Evolutionary conservation across 768 basidiomycete species (phyloP).

Genomic region (Phanerochaete sordida): DNA sequence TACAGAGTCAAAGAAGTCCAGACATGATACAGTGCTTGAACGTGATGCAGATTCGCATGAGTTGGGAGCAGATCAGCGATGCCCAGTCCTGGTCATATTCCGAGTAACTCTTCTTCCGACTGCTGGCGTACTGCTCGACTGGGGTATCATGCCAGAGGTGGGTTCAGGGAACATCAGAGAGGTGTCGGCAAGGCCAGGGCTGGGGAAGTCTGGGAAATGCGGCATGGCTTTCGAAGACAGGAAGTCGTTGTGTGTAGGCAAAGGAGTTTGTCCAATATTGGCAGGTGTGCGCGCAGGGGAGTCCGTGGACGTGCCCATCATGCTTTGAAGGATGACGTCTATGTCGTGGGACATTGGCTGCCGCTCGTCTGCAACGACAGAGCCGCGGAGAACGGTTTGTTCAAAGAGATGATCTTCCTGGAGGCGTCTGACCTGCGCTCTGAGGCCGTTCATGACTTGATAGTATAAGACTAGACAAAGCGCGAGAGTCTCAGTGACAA

Average conservation of each 20-base stretch:
- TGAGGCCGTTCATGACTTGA: slow-evolving; percentile 36
- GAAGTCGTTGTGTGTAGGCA: not conserved
- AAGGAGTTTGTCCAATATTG: not conserved
- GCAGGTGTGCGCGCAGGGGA: not conserved
- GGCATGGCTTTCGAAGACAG: not conserved
- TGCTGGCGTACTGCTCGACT: not conserved
- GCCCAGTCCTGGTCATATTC: not conserved
- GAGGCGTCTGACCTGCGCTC: slow-evolving; percentile 33
- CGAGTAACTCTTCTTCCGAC: not conserved
- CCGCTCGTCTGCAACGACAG: slow-evolving; percentile 32
- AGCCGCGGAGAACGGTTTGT: slow-evolving; percentile 33
- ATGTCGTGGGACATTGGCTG: slow-evolving; percentile 34
- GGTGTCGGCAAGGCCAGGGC: not conserved
- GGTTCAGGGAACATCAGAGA: not conserved
- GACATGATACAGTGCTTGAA: too few relatives aligned
- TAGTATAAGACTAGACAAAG: slow-evolving; percentile 30
- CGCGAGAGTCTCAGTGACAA: not conserved
- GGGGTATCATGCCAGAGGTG: not conserved
- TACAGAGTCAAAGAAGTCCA: too few relatives aligned
- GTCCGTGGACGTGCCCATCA: slow-evolving; percentile 26
- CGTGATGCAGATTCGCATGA: too few relatives aligned
- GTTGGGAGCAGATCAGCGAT: too few relatives aligned
- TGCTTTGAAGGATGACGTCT: slow-evolving; percentile 38
- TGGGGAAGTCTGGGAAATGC: not conserved
- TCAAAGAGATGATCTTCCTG: slow-evolving; percentile 44